Evolutionary conservation across 208 protist species (phyloP), one percentile per base, ranked within the genome.

Genomic region (Trypanosoma mega): DNA sequence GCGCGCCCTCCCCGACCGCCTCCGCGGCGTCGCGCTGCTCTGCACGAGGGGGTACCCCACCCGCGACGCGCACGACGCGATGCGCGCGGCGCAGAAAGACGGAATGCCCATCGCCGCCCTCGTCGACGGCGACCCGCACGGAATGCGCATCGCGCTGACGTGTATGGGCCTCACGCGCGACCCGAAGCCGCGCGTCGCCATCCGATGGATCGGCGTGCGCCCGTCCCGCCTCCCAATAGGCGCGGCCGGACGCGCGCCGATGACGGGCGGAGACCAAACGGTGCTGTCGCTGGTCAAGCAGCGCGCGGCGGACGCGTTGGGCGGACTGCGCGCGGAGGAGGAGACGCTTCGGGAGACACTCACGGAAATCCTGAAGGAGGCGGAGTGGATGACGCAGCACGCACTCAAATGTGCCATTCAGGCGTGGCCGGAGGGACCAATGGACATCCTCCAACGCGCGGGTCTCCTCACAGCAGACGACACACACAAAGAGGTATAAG

Each of bases 41-140:
- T 91, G 80, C 57, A 88, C 80, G 6, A 82, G 79, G 36, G 88
- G 88, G 2, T 95, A 95, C 60, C 88, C 88, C 0, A 92, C 85
- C 46, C 60, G 82, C 9, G 78, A 80, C 11, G 33, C 85, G 1
- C 82, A 74, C n/a, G 16, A 55, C 14, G 63, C 83, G 54, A 58
- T 92, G 24, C 78, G 59, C 9, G 76, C 73, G 26, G 33, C 82
- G 16, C 81, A 90, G 36, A 63, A 68, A 57, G 80, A 82, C 4
- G 6, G 21, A 3, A 33, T 92, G 20, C 78, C 78, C 21, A 49
- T 92, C 33, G 41, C 78, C 54, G 64, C 59, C 14, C 72, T 95
- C 24, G 85, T 90, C 3, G 88, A 95, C 39, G 88, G 85, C 6
- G 88, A 95, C 59, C 82, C 85, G 20, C 85, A 95, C 43, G 88